phyloP scores from a whole-genome alignment of 345 rosid species.

The Erysimum cheiranthoides region DNA sequence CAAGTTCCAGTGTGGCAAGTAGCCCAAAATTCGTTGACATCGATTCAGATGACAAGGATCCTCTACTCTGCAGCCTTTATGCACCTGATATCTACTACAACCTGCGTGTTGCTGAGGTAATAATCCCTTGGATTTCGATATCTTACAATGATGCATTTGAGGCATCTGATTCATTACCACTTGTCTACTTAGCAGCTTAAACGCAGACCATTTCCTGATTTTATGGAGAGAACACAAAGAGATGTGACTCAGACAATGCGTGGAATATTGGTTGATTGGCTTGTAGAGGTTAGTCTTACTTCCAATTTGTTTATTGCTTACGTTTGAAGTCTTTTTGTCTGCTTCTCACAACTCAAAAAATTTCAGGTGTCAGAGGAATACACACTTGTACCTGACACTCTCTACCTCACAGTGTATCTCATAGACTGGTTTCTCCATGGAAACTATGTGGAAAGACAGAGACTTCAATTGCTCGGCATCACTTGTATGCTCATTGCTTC shows the following conservation, averaged over 20 bases:
- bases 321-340: neutral
- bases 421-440: slow-evolving; percentile 81
- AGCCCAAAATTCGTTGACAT: slow-evolving; percentile 58
- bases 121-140: neutral
- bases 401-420: slow-evolving; percentile 80
- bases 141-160: slow-evolving; percentile 2
- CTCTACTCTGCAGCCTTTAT: slow-evolving; percentile 75
- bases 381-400: slow-evolving; percentile 83
- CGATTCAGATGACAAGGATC: slow-evolving; percentile 69
- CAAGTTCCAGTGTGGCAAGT: slow-evolving; percentile 43
- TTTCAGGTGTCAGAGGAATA: slow-evolving; percentile 93
- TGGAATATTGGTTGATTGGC: slow-evolving; percentile 94
- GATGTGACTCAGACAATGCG: slow-evolving; percentile 90
- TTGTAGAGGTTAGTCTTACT: slow-evolving; percentile 78
- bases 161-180: slow-evolving; percentile 21
- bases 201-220: slow-evolving; percentile 62
- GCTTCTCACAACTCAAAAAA: slow-evolving; percentile 12
- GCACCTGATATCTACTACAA: slow-evolving; percentile 73
- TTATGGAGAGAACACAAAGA: slow-evolving; percentile 72
- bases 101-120: slow-evolving; percentile 85
- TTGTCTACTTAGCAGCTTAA: slow-evolving; percentile 58
- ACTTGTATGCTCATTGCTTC: slow-evolving; percentile 95
- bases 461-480: slow-evolving; percentile 93
- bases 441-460: slow-evolving; percentile 70
- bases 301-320: neutral